Base-by-base conservation (phyloP, 805 yeast genomes). In the Kockiozyma suomiensis region DNA sequence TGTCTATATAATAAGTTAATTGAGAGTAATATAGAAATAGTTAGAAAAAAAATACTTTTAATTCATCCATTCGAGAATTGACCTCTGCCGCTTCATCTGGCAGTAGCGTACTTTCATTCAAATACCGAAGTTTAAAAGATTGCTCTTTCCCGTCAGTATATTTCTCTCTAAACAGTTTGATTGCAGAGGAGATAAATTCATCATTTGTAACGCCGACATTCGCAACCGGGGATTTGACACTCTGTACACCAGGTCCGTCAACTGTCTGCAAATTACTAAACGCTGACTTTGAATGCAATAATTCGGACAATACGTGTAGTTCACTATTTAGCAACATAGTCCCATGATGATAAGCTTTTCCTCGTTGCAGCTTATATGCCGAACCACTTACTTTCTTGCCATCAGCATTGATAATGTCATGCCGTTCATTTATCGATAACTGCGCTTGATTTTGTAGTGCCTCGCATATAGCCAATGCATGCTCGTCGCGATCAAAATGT, bases 301-400 rank as follows among this genome's bases (percentile, higher is more conserved):
- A 71, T n/a, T 82, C 77, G 1, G 85, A 77, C 59, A 94, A 76
- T 0, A 79, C 73, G n/a, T 78, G 78, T 26, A 94, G 74, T 40
- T 85, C 78, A 43, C 96, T 85, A 56, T 82, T 75, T 25, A 94
- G 76, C 6, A 94, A 77, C 97, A 94, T 89, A 0, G 99, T 94
- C 0, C 97, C 99, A 75, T 94, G 99, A 71, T 94, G 99, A 66
- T 92, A 86, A 5, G 96, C 85, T 67, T 84, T 84, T 0, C 94
- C 92, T 50, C 81, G 80, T 4, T 96, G 85, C 33, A 94, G 78
- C 71, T 92, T 92, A 73, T 83, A 94, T 0, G 99, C 97, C 6
- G 96, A 88, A 0, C 99, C 99, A 67, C 96, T 87, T 3, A 94
- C 84, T 70, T 94, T 94, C 2, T 73, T 69, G 4, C 62, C 65